These are phyloP conservation scores for Tuber borchii DNA, from an alignment of 495 filamentous ascomycete genomes.

Conservation along the genomic window DNA sequence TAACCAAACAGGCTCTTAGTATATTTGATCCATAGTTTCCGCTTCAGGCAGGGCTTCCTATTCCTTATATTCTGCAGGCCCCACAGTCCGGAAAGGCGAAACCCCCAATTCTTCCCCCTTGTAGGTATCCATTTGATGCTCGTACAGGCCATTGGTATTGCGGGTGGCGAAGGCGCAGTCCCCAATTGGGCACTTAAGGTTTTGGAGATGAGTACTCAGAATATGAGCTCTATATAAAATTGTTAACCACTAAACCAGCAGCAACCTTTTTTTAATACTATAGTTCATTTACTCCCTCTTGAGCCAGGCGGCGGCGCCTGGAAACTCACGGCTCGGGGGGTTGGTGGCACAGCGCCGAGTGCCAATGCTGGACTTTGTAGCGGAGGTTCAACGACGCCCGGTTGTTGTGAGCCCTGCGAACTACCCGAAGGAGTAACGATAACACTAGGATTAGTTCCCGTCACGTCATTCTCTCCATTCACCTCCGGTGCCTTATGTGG, in stretches of 20 bases:
- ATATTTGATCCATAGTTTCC: background rate
- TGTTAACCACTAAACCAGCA: background rate
- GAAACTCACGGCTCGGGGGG: slow-evolving; percentile 33
- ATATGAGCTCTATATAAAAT: background rate
- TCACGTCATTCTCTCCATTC: slow-evolving; percentile 6
- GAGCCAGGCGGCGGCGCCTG: slow-evolving; percentile 30
- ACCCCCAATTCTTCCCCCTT: no score
- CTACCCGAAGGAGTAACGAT: slow-evolving; percentile 1
- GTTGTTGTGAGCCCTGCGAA: background rate
- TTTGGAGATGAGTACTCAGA: background rate
- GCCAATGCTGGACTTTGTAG: slow-evolving; percentile 15
- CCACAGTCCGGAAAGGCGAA: background rate
- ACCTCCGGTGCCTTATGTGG: slow-evolving; percentile 24
- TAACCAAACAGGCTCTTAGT: background rate
- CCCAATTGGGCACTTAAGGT: background rate
- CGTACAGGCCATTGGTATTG: background rate
- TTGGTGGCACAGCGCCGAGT: slow-evolving; percentile 27
- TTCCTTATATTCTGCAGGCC: background rate
- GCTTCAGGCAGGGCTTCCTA: background rate
- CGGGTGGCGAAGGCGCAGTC: background rate
- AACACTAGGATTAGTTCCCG: background rate
- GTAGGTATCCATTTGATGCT: background rate
- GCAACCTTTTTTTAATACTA: slow-evolving; percentile 14
- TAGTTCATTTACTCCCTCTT: slow-evolving; percentile 21
- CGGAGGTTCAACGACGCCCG: background rate